Evolutionary conservation across 306 rosid genomes (phyloP).

Genomic region (Quercus berberidifolia): DNA sequence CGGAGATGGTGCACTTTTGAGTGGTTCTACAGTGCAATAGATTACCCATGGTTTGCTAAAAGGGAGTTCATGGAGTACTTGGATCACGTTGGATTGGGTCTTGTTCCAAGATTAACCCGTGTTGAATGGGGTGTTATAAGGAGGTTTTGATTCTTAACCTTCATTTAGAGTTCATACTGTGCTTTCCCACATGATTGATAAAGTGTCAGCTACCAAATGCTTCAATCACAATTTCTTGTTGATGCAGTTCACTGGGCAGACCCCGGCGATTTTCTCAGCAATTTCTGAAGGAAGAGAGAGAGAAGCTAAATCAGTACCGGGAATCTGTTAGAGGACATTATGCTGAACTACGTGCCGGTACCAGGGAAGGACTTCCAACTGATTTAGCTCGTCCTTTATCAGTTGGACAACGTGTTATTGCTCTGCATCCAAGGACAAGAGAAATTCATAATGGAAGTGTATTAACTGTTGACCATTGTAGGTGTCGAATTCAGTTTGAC

Average conservation of each 20-base stretch:
- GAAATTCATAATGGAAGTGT: slow-evolving; percentile 84
- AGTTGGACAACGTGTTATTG: slow-evolving; percentile 81
- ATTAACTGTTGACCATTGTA: slow-evolving; percentile 62
- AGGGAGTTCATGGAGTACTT: slow-evolving; percentile 91
- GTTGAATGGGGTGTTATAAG: slow-evolving; percentile 97
- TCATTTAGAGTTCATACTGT: slow-evolving; percentile 9
- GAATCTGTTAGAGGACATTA: slow-evolving; percentile 84
- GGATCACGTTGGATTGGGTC: slow-evolving; percentile 92
- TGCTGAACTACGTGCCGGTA: slow-evolving; percentile 80
- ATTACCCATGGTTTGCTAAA: slow-evolving; percentile 95
- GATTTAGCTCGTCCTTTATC: slow-evolving; percentile 84
- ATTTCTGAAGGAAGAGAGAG: slow-evolving; percentile 77
- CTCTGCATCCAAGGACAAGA: slow-evolving; percentile 74
- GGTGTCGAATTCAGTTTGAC: slow-evolving; percentile 79
- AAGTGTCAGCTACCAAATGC: background rate
- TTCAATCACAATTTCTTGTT: slow-evolving; percentile 26
- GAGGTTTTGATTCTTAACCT: slow-evolving; percentile 51
- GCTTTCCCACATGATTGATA: slow-evolving; percentile 13
- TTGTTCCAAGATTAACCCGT: slow-evolving; percentile 88
- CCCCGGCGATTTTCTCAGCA: slow-evolving; percentile 88
- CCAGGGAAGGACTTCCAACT: slow-evolving; percentile 84
- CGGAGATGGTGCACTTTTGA: slow-evolving; percentile 90
- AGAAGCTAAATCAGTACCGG: slow-evolving; percentile 82
- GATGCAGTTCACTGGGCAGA: slow-evolving; percentile 89
- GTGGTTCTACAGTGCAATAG: slow-evolving; percentile 97